Conservation (phyloP, 208 protist genomes). For the Blastocrithidia nonstop region DNA sequence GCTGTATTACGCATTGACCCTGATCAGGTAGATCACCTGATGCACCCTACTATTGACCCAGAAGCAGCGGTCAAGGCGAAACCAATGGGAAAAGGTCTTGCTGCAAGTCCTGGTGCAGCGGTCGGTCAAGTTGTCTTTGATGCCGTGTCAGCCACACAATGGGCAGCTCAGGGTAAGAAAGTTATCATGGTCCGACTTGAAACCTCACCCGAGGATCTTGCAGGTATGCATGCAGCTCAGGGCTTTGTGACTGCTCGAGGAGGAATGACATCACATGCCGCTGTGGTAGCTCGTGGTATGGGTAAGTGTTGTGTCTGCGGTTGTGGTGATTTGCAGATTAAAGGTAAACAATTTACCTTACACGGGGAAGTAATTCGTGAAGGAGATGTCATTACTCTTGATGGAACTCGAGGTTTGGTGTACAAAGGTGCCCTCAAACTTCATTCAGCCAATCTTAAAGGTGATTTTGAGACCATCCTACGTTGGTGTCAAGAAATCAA, state of each 20-base stretch:
- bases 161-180: constrained; percentile 35
- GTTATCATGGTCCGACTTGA: constrained; percentile 88
- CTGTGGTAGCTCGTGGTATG: constrained; percentile 91
- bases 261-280: constrained; percentile 93
- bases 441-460: constrained; percentile 33
- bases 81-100: constrained; percentile 83
- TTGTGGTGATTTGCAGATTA: constrained; percentile 56
- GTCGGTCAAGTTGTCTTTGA: constrained; percentile 86
- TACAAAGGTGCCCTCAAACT: constrained; percentile 63
- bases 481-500: constrained; percentile 60
- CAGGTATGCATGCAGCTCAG: constrained; percentile 76
- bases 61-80: constrained; percentile 18
- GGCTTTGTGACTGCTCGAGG: constrained; percentile 89
- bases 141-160: constrained; percentile 49
- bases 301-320: constrained; percentile 91
- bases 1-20: constrained; percentile 76
- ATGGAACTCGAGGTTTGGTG: constrained; percentile 79
- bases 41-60: constrained; percentile 81
- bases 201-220: constrained; percentile 90
- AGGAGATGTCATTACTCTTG: constrained; percentile 85
- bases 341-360: constrained; percentile 43
- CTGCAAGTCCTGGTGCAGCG: constrained; percentile 85
- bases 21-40: constrained; percentile 73
- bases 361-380: constrained; percentile 41
- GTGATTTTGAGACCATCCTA: constrained; percentile 71